phyloP scores from a whole-genome alignment of 73 alveolate species.

The Tetrahymena elliotti region DNA sequence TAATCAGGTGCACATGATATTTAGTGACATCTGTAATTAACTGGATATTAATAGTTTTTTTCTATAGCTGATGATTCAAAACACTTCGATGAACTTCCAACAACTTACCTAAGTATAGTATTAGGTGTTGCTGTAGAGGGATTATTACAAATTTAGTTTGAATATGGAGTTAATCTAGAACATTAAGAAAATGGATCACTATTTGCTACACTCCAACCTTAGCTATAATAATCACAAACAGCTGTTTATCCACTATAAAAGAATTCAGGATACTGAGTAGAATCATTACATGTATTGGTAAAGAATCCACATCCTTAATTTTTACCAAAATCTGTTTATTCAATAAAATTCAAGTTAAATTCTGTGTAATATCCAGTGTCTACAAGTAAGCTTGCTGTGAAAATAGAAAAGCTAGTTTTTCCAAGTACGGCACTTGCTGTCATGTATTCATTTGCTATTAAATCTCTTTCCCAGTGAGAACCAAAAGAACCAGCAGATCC shows the following conservation, averaged over 20 bases:
- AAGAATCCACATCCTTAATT: neutral
- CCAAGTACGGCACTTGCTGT: slow-evolving; percentile 18
- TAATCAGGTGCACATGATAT: neutral
- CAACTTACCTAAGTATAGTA: neutral
- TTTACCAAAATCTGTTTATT: neutral
- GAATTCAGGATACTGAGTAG: neutral
- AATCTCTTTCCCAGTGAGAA: slow-evolving; percentile 22
- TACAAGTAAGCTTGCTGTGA: neutral
- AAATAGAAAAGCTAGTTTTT: neutral
- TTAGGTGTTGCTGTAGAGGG: neutral
- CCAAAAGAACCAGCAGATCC: slow-evolving; percentile 2
- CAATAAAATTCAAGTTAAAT: neutral
- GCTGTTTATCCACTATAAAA: neutral
- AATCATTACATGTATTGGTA: neutral
- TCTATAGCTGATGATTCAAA: neutral
- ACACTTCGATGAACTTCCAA: neutral
- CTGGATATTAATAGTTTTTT: neutral
- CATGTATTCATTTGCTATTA: slow-evolving; percentile 17
- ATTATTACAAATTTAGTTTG: neutral
- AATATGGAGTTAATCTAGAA: neutral
- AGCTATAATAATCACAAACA: neutral
- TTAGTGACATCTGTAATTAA: neutral
- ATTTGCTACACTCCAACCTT: neutral
- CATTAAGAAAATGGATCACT: neutral
- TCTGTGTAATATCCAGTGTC: neutral